Evolutionary conservation across 176 grass and related monocot genomes (phyloP).

Genomic region (Oryza glaberrima): DNA sequence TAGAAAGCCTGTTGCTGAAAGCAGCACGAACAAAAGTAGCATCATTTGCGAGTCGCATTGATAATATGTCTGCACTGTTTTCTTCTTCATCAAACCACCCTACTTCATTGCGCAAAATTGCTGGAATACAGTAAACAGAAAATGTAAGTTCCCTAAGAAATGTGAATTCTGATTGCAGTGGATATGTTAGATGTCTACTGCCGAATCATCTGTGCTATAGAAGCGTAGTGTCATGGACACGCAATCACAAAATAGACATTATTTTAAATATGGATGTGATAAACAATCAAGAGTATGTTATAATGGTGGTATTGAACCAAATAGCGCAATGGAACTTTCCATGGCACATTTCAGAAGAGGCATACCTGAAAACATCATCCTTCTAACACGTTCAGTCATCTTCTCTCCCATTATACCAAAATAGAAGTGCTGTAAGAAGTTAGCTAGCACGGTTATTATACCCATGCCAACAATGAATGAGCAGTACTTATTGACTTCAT

Average conservation of each 20-base stretch:
- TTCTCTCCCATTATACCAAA: constrained; percentile 99
- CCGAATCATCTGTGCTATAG: constrained; percentile 17
- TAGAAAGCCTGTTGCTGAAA: constrained; percentile 95
- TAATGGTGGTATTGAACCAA: background rate
- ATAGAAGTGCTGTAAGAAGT: constrained; percentile 99
- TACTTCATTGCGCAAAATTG: constrained; percentile 93
- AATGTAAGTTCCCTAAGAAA: background rate
- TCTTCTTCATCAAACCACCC: constrained; percentile 99
- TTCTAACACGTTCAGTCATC: constrained; percentile 97
- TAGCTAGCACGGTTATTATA: constrained; percentile 86
- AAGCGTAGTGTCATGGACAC: background rate
- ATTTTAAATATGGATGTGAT: background rate
- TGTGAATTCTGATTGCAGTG: background rate
- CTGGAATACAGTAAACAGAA: constrained; percentile 52
- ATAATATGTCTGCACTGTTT: constrained; percentile 86
- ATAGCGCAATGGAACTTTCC: background rate
- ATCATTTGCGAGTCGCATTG: constrained; percentile 94
- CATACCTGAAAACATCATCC: constrained; percentile 99
- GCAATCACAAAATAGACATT: background rate
- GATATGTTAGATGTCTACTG: background rate
- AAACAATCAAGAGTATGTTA: background rate
- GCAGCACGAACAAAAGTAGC: constrained; percentile 96
- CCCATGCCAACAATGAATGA: constrained; percentile 89
- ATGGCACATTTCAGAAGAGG: constrained; percentile 10
- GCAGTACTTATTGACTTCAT: constrained; percentile 88